phyloP scores from a whole-genome alignment of 73 alveolate species.

The Paramecium biaurelia region DNA sequence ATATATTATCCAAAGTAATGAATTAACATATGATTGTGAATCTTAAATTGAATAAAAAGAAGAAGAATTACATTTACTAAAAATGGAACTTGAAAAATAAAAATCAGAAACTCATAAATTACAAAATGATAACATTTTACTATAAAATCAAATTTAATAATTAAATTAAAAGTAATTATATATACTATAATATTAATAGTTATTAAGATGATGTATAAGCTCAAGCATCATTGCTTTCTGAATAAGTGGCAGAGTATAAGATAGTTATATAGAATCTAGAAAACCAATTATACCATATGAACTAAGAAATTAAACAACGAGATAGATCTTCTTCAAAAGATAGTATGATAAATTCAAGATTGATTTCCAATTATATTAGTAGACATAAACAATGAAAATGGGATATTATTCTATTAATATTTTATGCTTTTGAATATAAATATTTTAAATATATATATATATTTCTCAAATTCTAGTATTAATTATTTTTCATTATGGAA shows the following conservation, averaged over 20 bases:
- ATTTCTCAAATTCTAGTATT: too few species aligned
- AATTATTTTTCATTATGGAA: too few species aligned
- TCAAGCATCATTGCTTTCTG: neutral
- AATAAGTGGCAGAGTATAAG: slow-evolving; percentile 47
- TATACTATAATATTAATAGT: neutral
- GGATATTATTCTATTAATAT: neutral
- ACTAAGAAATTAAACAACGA: neutral
- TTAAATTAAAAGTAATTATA: neutral
- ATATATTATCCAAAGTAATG: neutral
- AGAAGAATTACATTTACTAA: neutral
- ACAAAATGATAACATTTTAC: neutral
- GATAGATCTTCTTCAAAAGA: slow-evolving; percentile 26
- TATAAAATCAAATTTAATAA: neutral
- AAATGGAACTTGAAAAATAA: neutral
- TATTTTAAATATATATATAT: too few species aligned
- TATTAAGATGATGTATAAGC: slow-evolving; percentile 14
- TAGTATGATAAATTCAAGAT: neutral
- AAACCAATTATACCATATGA: neutral
- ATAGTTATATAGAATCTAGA: slow-evolving; percentile 38
- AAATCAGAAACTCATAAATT: neutral
- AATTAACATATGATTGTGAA: neutral
- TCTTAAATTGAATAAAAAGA: neutral
- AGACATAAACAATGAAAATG: neutral
- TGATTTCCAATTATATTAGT: neutral
- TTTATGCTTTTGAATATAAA: neutral